These are phyloP conservation scores for Labyrinthula sp. DNA, from an alignment of 352 stramenopile genomes.

Conservation along the genomic window DNA sequence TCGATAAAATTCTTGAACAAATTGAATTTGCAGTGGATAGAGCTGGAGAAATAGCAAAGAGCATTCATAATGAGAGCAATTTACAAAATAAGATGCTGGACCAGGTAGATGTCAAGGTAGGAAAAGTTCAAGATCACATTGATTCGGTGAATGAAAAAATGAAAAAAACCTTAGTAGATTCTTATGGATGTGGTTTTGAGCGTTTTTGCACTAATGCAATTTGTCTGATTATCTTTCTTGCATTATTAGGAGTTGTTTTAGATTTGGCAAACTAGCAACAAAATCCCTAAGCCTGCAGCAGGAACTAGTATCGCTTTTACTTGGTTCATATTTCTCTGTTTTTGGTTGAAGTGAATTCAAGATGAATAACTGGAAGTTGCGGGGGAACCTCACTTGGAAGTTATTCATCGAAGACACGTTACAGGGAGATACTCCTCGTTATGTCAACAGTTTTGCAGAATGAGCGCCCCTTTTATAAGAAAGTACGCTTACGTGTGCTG, in stretches of 20 bases:
- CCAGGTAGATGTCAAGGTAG: slow-evolving; percentile 9
- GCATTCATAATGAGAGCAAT: slow-evolving; percentile 20
- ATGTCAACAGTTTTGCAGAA: too few species aligned
- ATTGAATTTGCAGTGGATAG: slow-evolving; percentile 11
- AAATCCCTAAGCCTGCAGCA: too few species aligned
- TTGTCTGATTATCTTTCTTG: slow-evolving; percentile 20
- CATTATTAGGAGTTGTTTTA: slow-evolving; percentile 13
- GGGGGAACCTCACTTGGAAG: too few species aligned
- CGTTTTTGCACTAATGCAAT: slow-evolving; percentile 27
- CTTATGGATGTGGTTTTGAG: slow-evolving; percentile 14
- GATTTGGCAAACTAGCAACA: too few species aligned
- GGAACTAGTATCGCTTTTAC: too few species aligned
- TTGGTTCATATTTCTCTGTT: too few species aligned
- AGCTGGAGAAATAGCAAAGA: slow-evolving; percentile 23
- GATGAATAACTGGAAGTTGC: too few species aligned
- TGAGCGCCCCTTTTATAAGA: too few species aligned
- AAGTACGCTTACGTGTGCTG: too few species aligned
- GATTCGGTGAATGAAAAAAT: slow-evolving; percentile 13
- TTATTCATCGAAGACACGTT: too few species aligned
- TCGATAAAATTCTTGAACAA: slow-evolving; percentile 23
- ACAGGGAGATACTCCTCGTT: too few species aligned
- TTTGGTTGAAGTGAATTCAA: too few species aligned
- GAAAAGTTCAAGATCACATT: slow-evolving; percentile 12
- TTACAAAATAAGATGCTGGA: slow-evolving; percentile 23
- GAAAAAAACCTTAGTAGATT: slow-evolving; percentile 23